Conservation (phyloP, 2,329 filamentous ascomycete genomes). For the Aspergillus sp. region DNA sequence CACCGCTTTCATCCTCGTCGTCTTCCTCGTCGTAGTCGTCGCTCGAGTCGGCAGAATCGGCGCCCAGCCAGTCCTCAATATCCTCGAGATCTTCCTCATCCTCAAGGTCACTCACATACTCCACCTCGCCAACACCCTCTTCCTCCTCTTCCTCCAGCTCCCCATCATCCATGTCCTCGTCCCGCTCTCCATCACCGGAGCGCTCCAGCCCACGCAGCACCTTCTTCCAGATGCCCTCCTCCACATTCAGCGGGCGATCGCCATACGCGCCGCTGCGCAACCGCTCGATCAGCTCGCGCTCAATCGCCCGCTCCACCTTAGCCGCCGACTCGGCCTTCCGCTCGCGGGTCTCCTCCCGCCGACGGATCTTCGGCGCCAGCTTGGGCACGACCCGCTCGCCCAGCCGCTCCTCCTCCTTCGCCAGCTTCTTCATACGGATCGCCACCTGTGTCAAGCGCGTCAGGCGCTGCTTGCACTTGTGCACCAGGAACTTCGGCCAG, state of each 20-base stretch:
- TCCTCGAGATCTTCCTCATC: slow-evolving; percentile 83
- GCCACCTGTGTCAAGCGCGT: slow-evolving; percentile 89
- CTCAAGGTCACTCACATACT: slow-evolving; percentile 90
- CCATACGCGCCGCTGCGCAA: slow-evolving; percentile 91
- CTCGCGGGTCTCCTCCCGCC: slow-evolving; percentile 72
- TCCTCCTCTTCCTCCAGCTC: slow-evolving; percentile 72
- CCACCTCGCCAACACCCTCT: slow-evolving; percentile 72
- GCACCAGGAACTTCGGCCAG: slow-evolving; percentile 88
- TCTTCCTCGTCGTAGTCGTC: slow-evolving; percentile 49
- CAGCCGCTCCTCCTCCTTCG: slow-evolving; percentile 82
- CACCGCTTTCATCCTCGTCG: slow-evolving; percentile 47
- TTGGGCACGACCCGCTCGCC: slow-evolving; percentile 87
- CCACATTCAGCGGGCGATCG: slow-evolving; percentile 90
- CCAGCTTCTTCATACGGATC: slow-evolving; percentile 71
- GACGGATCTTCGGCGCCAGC: slow-evolving; percentile 83
- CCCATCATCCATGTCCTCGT: slow-evolving; percentile 86
- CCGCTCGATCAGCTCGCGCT: slow-evolving; percentile 88
- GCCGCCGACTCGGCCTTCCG: slow-evolving; percentile 77
- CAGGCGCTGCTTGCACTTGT: slow-evolving; percentile 95
- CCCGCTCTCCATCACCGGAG: slow-evolving; percentile 75
- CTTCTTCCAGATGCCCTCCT: slow-evolving; percentile 95
- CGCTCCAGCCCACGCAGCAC: slow-evolving; percentile 87
- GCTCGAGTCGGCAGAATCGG: slow-evolving; percentile 56
- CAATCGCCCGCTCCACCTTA: slow-evolving; percentile 93
- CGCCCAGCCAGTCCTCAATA: slow-evolving; percentile 93